Evolutionary conservation across 768 basidiomycete species (phyloP).

Genomic region (Lactifluus subvellereus): DNA sequence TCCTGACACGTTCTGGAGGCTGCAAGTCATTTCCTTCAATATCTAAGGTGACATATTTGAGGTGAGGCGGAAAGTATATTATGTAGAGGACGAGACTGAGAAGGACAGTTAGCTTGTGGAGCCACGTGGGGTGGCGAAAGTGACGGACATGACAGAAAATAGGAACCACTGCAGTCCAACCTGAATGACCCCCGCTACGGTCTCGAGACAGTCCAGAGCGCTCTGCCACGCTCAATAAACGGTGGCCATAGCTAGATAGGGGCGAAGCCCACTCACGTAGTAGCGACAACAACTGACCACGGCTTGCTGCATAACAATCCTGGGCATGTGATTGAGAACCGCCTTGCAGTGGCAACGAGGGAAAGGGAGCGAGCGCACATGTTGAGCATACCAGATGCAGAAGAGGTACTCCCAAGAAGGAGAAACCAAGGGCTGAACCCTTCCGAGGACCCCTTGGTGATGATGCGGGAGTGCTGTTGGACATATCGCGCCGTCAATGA

Average conservation of each 20-base stretch:
- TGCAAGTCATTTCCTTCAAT: slow-evolving; percentile 39
- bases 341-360: slow-evolving; percentile 2
- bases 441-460: slow-evolving; percentile 68
- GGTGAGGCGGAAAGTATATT: slow-evolving; percentile 81
- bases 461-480: slow-evolving; percentile 73
- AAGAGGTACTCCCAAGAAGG: slow-evolving; percentile 79
- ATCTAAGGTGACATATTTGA: slow-evolving; percentile 57
- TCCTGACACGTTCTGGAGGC: slow-evolving; percentile 41
- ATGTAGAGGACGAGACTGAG: slow-evolving; percentile 83
- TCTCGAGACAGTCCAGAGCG: slow-evolving; percentile 66
- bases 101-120: background rate
- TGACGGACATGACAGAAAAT: slow-evolving; percentile 77
- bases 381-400: slow-evolving; percentile 79
- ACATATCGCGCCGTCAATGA: background rate
- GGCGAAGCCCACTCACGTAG: slow-evolving; percentile 46
- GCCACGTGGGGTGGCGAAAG: background rate
- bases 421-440: slow-evolving; percentile 92
- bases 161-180: slow-evolving; percentile 78
- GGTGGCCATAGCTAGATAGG: background rate
- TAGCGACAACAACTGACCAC: slow-evolving; percentile 74
- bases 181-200: slow-evolving; percentile 77
- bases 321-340: slow-evolving; percentile 30
- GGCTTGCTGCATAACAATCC: slow-evolving; percentile 81
- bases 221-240: slow-evolving; percentile 39
- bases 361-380: slow-evolving; percentile 44